Percentiles rank a stretch among this genome's conserved stretches.
Evolutionary conservation across 768 basidiomycete species (phyloP).

Genomic region (Hysterangium stoloniferum): DNA sequence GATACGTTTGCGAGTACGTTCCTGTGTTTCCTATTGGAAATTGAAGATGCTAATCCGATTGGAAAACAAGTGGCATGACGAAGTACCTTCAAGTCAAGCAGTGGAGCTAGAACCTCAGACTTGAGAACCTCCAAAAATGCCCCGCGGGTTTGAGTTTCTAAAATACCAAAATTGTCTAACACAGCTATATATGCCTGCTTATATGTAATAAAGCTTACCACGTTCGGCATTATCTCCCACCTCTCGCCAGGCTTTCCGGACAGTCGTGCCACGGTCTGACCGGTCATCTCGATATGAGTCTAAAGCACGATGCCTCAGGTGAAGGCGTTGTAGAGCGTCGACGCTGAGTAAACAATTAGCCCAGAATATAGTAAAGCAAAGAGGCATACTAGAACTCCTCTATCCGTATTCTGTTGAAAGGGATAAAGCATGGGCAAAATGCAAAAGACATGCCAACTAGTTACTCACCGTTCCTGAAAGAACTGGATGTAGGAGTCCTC

Average conservation of each 20-base stretch:
- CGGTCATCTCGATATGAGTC: slow-evolving; percentile 72
- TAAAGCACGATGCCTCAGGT: slow-evolving; percentile 59
- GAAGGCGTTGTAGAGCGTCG: slow-evolving; percentile 64
- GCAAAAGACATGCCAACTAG: background rate
- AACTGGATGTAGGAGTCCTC: slow-evolving; percentile 12
- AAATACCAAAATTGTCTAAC: background rate
- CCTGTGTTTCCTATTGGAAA: slow-evolving; percentile 68
- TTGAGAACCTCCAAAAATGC: slow-evolving; percentile 70
- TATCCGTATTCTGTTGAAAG: slow-evolving; percentile 60
- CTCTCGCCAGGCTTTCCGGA: slow-evolving; percentile 75
- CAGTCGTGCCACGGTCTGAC: slow-evolving; percentile 45
- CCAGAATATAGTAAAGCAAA: background rate
- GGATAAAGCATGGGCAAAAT: background rate
- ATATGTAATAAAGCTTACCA: slow-evolving; percentile 35
- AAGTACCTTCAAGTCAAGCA: slow-evolving; percentile 58
- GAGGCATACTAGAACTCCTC: slow-evolving; percentile 75
- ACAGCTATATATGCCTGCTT: no score
- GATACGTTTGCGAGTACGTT: slow-evolving; percentile 84
- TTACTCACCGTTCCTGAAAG: slow-evolving; percentile 12
- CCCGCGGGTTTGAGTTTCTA: slow-evolving; percentile 76
- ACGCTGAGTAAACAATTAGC: slow-evolving; percentile 37
- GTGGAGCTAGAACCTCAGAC: slow-evolving; percentile 63
- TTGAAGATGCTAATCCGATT: background rate
- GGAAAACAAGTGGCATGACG: background rate
- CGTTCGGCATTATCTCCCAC: slow-evolving; percentile 79